Conservation (phyloP, 2,329 filamentous ascomycete genomes). For the Rhexocercosporidium sp. region DNA sequence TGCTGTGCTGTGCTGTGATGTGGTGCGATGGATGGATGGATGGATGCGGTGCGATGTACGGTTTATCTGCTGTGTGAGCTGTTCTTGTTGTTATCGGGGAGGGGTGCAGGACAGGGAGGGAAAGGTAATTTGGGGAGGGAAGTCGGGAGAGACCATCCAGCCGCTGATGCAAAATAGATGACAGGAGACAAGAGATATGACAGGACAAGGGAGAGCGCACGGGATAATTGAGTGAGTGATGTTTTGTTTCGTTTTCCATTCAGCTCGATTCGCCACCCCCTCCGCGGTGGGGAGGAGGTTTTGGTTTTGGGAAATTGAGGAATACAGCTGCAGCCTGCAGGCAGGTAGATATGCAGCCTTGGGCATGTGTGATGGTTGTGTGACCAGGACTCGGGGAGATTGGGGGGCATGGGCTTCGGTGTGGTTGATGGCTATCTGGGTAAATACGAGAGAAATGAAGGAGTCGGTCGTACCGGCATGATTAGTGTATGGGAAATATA, state of each 20-base stretch:
- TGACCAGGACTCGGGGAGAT: conserved; percentile 1
- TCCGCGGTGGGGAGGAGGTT: not conserved
- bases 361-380: not conserved
- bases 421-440: not conserved
- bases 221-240: not conserved
- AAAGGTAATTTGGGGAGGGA: not conserved
- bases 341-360: not conserved
- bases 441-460: not conserved
- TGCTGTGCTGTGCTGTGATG: not conserved
- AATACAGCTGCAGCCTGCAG: not conserved
- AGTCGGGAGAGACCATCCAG: not conserved
- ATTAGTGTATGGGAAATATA: not conserved
- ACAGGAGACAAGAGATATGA: not conserved
- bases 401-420: not conserved
- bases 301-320: not conserved
- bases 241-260: not conserved
- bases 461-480: not conserved
- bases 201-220: not conserved
- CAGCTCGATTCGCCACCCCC: not conserved
- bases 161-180: not conserved
- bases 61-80: conserved; percentile 1
- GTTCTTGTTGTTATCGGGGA: not conserved
- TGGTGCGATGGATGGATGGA: not conserved
- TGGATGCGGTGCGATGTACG: not conserved
- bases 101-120: not conserved